phyloP scores from a whole-genome alignment of 1,284 basidiomycete species.

The Phellopilus nigrolimitatus region DNA sequence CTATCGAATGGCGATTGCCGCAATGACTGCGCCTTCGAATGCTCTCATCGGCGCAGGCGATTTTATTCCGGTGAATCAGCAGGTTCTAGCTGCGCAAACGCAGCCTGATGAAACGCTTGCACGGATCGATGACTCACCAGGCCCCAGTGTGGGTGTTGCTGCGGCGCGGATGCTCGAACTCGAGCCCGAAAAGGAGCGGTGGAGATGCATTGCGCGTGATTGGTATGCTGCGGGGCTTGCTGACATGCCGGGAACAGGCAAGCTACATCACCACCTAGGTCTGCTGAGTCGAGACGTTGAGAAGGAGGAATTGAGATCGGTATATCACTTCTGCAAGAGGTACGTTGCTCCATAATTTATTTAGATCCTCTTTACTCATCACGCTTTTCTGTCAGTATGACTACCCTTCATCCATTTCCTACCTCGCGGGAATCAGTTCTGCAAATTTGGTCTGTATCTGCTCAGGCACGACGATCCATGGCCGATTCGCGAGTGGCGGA shows the following conservation, averaged over 20 bases:
- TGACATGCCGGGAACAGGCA: slow-evolving; percentile 86
- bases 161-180: slow-evolving; percentile 85
- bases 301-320: slow-evolving; percentile 77
- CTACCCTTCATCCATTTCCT: slow-evolving; percentile 82
- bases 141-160: slow-evolving; percentile 79
- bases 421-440: slow-evolving; percentile 86
- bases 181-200: slow-evolving; percentile 88
- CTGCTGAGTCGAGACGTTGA: slow-evolving; percentile 79
- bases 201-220: slow-evolving; percentile 84
- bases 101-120: slow-evolving; percentile 45
- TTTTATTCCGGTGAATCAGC: slow-evolving; percentile 46
- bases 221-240: slow-evolving; percentile 91
- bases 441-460: slow-evolving; percentile 73
- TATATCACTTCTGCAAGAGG: slow-evolving; percentile 98
- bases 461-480: slow-evolving; percentile 66
- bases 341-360: slow-evolving; percentile 32
- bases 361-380: slow-evolving; percentile 17
- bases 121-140: slow-evolving; percentile 60
- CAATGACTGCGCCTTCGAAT: slow-evolving; percentile 40
- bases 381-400: slow-evolving; percentile 52
- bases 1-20: slow-evolving; percentile 91
- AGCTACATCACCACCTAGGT: slow-evolving; percentile 94
- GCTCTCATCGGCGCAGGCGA: slow-evolving; percentile 26
- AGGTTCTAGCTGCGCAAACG: slow-evolving; percentile 33
- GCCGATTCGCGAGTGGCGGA: slow-evolving; percentile 79